Conservation (phyloP, 305 asterid species). For the Andrographis paniculata region DNA sequence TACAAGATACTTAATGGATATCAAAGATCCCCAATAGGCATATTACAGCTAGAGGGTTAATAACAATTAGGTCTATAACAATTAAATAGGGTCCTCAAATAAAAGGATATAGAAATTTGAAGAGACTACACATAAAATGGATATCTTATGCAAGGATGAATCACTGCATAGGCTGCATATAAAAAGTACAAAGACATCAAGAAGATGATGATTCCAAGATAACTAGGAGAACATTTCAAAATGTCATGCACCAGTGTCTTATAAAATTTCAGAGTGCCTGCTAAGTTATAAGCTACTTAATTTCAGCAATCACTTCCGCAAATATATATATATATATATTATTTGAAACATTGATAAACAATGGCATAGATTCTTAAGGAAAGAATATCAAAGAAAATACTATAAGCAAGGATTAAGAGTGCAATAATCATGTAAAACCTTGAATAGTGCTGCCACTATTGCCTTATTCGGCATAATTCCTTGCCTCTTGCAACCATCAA, state of each 20-base stretch:
- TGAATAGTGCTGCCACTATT: slow-evolving; percentile 51
- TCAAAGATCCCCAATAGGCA: slow-evolving; percentile 8
- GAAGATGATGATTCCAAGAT: background rate
- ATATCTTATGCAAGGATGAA: background rate
- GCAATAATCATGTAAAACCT: slow-evolving; percentile 38
- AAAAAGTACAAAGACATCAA: background rate
- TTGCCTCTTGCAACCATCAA: slow-evolving; percentile 48
- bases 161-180: slow-evolving; percentile 2
- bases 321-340: too few relatives aligned
- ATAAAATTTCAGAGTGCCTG: background rate
- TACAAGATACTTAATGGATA: slow-evolving; percentile 8
- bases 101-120: too few relatives aligned
- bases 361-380: slow-evolving; percentile 1
- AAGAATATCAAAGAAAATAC: slow-evolving; percentile 2
- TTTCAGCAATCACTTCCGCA: too few relatives aligned
- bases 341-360: too few relatives aligned
- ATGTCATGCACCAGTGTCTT: slow-evolving; percentile 1
- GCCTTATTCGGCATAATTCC: slow-evolving; percentile 47
- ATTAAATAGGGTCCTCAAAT: background rate
- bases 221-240: slow-evolving; percentile 3
- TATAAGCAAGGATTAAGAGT: slow-evolving; percentile 6
- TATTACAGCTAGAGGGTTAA: too few relatives aligned
- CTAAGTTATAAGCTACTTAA: slow-evolving; percentile 1
- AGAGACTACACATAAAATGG: slow-evolving; percentile 1
- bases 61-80: background rate